Evolutionary conservation across 768 basidiomycete genomes (phyloP).

Genomic region (Leccinum olivaceopallidum): DNA sequence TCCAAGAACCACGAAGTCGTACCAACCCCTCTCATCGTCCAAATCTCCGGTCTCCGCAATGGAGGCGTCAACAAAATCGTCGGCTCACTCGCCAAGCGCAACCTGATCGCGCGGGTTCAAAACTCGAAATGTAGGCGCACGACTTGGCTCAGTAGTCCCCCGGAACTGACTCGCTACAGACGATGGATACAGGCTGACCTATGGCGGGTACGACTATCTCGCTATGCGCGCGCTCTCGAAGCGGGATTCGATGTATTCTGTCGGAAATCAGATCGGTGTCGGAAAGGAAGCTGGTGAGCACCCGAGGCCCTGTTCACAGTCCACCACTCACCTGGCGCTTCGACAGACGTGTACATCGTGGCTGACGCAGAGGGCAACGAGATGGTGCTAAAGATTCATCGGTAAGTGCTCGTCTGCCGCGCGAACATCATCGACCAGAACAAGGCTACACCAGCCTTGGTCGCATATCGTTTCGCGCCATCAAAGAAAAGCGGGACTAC

Average conservation of each 20-base stretch:
- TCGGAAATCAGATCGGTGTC: constrained; percentile 97
- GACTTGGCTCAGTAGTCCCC: no score
- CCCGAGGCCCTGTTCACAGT: background rate
- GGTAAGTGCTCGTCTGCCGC: constrained; percentile 45
- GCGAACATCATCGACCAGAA: constrained; percentile 1
- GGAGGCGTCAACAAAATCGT: constrained; percentile 95
- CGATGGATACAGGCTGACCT: constrained; percentile 95
- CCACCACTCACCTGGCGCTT: constrained; percentile 7
- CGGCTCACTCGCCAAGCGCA: constrained; percentile 88
- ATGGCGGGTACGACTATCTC: constrained; percentile 97
- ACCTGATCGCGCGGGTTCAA: constrained; percentile 85
- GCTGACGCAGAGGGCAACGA: constrained; percentile 82
- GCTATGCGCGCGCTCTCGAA: constrained; percentile 93
- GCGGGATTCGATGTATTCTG: constrained; percentile 82
- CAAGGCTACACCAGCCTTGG: constrained; percentile 65
- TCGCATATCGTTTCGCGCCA: constrained; percentile 94
- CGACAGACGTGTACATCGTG: constrained; percentile 80
- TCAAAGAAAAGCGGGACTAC: constrained; percentile 97
- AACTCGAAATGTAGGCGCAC: constrained; percentile 79
- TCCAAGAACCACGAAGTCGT: constrained; percentile 98
- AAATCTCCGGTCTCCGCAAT: constrained; percentile 88
- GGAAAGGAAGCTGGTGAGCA: constrained; percentile 92
- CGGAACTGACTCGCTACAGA: constrained; percentile 48
- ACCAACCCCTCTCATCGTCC: constrained; percentile 83
- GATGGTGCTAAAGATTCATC: constrained; percentile 91